Conservation (phyloP, 2,329 filamentous ascomycete species). For the Fusarium sublunatum region DNA sequence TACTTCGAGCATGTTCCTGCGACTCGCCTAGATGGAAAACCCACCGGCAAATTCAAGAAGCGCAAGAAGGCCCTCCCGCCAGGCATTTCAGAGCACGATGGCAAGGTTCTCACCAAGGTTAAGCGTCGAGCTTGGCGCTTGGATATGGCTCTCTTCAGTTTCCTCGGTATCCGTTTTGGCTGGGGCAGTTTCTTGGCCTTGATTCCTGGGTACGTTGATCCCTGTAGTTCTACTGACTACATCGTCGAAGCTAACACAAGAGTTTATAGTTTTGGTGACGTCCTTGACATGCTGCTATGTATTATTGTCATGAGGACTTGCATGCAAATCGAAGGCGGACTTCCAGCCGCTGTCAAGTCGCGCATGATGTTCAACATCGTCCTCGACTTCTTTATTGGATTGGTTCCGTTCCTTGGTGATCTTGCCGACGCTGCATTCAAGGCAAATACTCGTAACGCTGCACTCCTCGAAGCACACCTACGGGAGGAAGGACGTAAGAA, state of each 20-base stretch:
- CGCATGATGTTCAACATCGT: constrained; percentile 85
- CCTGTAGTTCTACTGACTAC: neutral
- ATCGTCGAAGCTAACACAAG: constrained; percentile 34
- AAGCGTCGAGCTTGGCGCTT: constrained; percentile 87
- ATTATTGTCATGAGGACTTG: constrained; percentile 80
- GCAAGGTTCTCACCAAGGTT: constrained; percentile 83
- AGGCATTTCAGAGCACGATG: constrained; percentile 86
- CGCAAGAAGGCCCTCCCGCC: constrained; percentile 85
- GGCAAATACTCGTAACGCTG: constrained; percentile 81
- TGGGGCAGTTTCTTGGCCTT: constrained; percentile 90
- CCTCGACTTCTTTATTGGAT: constrained; percentile 77
- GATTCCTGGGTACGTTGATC: constrained; percentile 76
- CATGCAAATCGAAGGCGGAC: constrained; percentile 78
- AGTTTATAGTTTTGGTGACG: constrained; percentile 74
- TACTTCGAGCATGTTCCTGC: constrained; percentile 88
- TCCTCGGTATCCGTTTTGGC: constrained; percentile 85
- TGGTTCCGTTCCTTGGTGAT: constrained; percentile 82
- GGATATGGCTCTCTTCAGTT: constrained; percentile 85
- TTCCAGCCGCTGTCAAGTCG: constrained; percentile 69
- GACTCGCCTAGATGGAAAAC: constrained; percentile 73
- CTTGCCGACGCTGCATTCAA: constrained; percentile 77
- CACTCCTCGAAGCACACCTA: constrained; percentile 74
- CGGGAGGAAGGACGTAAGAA: constrained; percentile 73
- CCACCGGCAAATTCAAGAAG: constrained; percentile 80
- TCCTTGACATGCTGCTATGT: constrained; percentile 77